Evolutionary conservation across 305 asterid species (phyloP).

Genomic region (Coffea humblotiana): DNA sequence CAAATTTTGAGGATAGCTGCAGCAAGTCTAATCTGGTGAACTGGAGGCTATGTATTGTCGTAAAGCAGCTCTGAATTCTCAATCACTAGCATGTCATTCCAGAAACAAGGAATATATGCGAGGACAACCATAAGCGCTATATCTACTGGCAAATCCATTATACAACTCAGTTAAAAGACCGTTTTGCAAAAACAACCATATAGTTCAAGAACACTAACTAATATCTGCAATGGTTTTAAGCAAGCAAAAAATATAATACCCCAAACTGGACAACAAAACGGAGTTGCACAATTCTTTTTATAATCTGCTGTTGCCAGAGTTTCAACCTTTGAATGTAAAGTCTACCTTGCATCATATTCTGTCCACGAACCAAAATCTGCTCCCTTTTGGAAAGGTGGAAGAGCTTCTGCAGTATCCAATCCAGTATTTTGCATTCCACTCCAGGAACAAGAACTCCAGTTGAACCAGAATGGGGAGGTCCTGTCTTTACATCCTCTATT

Average conservation of each 20-base stretch:
- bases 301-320: background rate
- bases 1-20: no score
- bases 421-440: constrained; percentile 35
- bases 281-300: background rate
- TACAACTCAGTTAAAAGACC: no score
- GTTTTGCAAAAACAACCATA: no score
- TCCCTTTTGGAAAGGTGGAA: constrained; percentile 36
- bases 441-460: constrained; percentile 31
- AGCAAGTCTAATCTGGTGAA: no score
- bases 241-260: background rate
- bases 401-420: constrained; percentile 23
- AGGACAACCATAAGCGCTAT: background rate
- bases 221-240: background rate
- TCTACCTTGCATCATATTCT: constrained; percentile 37
- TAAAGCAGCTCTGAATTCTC: no score
- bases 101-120: background rate
- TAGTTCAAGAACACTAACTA: background rate
- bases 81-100: background rate
- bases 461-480: constrained; percentile 30
- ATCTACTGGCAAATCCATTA: no score
- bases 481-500: constrained; percentile 13
- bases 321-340: no score
- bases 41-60: no score
- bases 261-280: background rate
- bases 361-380: constrained; percentile 41